Evolutionary conservation across 768 basidiomycete species (phyloP).

Genomic region (Asterophora parasitica): DNA sequence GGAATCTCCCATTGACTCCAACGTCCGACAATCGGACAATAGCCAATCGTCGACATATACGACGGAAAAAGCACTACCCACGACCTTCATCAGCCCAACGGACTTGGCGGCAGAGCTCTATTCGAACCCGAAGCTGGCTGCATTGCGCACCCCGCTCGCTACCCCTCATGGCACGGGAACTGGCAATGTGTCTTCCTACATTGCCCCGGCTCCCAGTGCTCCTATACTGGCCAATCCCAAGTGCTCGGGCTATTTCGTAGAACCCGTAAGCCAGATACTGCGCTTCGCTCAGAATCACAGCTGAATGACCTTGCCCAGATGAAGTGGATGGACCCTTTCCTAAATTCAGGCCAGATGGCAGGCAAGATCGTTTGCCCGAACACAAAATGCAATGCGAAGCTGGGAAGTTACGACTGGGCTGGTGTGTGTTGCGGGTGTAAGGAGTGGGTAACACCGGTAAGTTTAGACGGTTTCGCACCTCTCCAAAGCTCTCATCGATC

Average conservation of each 20-base stretch:
- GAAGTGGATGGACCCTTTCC: slow-evolving; percentile 91
- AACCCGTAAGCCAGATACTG: slow-evolving; percentile 63
- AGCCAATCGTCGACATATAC: slow-evolving; percentile 2
- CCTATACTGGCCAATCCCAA: slow-evolving; percentile 74
- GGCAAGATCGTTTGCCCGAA: slow-evolving; percentile 95
- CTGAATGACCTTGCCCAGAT: slow-evolving; percentile 42
- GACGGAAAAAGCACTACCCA: slow-evolving; percentile 17
- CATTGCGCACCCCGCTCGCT: slow-evolving; percentile 24
- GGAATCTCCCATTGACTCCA: slow-evolving; percentile 14
- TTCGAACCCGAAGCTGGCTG: slow-evolving; percentile 39
- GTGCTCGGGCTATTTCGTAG: slow-evolving; percentile 96
- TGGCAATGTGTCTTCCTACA: slow-evolving; percentile 19
- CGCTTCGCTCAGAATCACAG: background rate
- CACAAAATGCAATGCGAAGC: slow-evolving; percentile 81
- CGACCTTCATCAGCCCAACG: slow-evolving; percentile 30
- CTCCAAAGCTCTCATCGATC: background rate
- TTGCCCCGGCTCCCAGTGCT: slow-evolving; percentile 37
- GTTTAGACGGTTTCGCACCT: slow-evolving; percentile 21
- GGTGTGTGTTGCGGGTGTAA: slow-evolving; percentile 89
- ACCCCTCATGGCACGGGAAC: slow-evolving; percentile 3
- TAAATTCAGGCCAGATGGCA: slow-evolving; percentile 68
- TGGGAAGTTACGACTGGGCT: slow-evolving; percentile 97
- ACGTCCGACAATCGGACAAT: slow-evolving; percentile 9
- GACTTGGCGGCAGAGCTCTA: slow-evolving; percentile 40
- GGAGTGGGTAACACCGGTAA: slow-evolving; percentile 87